Conservation (phyloP, 208 protist genomes). For the Acanthamoeba royreba region DNA sequence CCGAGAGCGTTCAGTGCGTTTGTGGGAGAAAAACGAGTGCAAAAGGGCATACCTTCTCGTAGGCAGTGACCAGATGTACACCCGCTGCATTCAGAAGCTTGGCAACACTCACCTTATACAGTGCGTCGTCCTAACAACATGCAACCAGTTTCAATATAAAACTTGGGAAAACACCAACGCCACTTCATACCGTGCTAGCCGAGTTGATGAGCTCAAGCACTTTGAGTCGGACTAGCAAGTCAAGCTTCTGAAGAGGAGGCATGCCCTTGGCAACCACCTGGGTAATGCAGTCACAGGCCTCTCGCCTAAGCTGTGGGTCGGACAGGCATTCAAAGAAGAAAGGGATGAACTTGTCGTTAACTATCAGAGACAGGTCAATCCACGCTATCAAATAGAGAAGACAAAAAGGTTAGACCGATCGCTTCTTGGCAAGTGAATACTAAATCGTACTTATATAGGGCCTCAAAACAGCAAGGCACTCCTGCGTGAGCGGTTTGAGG, state of each 20-base stretch:
- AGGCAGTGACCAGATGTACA: neutral
- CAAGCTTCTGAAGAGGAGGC: slow-evolving; percentile 23
- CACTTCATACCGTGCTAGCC: neutral
- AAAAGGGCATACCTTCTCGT: neutral
- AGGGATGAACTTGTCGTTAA: slow-evolving; percentile 65
- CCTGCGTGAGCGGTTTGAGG: slow-evolving; percentile 32
- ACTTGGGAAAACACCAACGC: neutral
- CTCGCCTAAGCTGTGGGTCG: slow-evolving; percentile 24
- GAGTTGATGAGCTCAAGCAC: neutral
- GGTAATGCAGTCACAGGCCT: slow-evolving; percentile 60
- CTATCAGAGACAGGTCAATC: slow-evolving; percentile 66
- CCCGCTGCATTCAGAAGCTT: slow-evolving; percentile 11
- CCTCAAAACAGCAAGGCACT: slow-evolving; percentile 55
- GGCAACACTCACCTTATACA: neutral
- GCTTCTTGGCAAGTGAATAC: too few species aligned
- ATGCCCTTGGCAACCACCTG: slow-evolving; percentile 48
- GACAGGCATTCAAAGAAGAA: slow-evolving; percentile 59
- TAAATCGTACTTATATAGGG: slow-evolving; percentile 52
- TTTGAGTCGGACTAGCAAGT: slow-evolving; percentile 13
- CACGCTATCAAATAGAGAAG: slow-evolving; percentile 23
- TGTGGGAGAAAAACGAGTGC: neutral
- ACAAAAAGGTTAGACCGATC: neutral
- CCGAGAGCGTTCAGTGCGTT: neutral
- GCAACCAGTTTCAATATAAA: neutral
- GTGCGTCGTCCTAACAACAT: neutral